Conservation (phyloP, 208 protist species). For the Leishmania braziliensis region DNA sequence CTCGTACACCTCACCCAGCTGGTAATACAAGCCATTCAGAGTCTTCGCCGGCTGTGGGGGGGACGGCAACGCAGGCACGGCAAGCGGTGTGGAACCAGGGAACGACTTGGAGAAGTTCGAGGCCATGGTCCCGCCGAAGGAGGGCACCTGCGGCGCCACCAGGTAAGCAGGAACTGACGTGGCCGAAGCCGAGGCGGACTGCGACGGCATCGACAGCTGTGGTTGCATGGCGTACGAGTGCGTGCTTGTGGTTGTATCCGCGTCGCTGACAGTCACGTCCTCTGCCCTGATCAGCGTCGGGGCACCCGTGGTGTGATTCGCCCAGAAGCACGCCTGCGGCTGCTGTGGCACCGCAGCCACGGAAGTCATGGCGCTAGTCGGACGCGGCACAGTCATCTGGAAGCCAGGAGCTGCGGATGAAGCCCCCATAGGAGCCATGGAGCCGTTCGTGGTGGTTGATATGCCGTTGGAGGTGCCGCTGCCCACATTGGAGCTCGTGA, state of each 20-base stretch:
- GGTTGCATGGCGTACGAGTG: slow-evolving; percentile 10
- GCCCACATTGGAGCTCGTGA: neutral
- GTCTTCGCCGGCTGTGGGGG: slow-evolving; percentile 5
- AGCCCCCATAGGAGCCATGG: neutral
- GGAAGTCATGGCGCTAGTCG: neutral
- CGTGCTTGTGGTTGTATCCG: neutral
- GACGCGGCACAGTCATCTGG: neutral
- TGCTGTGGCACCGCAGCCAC: neutral
- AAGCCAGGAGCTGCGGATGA: neutral
- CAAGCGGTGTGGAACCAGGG: slow-evolving; percentile 1
- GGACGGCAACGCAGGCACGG: neutral
- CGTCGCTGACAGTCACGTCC: slow-evolving; percentile 1
- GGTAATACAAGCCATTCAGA: slow-evolving; percentile 51
- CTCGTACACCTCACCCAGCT: slow-evolving; percentile 61
- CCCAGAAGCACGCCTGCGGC: slow-evolving; percentile 16
- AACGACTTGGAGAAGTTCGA: slow-evolving; percentile 7
- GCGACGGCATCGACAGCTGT: neutral
- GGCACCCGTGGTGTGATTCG: neutral
- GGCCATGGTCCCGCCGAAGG: neutral
- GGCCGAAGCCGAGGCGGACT: slow-evolving; percentile 1
- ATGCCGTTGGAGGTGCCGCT: neutral
- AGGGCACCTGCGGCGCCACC: neutral
- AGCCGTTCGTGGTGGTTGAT: neutral
- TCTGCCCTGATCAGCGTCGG: slow-evolving; percentile 5
- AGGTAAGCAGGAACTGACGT: neutral